phyloP scores from a whole-genome alignment of 345 rosid genomes.

The Citrus glauca region DNA sequence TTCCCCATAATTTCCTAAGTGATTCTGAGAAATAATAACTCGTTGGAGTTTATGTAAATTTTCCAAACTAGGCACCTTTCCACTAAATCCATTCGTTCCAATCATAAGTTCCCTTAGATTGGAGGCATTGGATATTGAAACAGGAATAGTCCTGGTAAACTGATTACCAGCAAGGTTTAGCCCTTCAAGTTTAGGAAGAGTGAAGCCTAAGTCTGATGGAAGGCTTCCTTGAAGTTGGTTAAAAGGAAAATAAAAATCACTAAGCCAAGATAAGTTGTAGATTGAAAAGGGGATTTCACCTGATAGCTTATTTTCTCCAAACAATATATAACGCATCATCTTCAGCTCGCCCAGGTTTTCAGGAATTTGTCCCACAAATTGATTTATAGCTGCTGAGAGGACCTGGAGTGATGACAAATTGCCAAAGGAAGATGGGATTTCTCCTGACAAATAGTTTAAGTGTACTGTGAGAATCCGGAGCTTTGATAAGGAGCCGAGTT shows the following conservation, averaged over 20 bases:
- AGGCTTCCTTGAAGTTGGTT: background rate
- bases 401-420: constrained; percentile 16
- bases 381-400: background rate
- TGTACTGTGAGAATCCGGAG: background rate
- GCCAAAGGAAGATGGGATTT: constrained; percentile 5
- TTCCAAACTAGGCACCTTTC: constrained; percentile 3
- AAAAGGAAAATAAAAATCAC: too few species aligned
- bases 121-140: constrained; percentile 12
- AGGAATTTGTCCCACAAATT: background rate
- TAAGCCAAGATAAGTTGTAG: background rate
- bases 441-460: constrained; percentile 1
- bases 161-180: background rate
- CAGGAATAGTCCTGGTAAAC: constrained; percentile 11
- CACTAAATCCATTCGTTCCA: background rate
- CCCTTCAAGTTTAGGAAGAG: constrained; percentile 6
- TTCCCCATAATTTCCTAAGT: background rate
- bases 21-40: background rate
- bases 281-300: constrained; percentile 2
- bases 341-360: background rate
- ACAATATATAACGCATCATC: background rate
- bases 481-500: constrained; percentile 7
- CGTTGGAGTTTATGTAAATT: background rate
- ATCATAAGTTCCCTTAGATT: background rate
- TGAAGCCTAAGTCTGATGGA: background rate
- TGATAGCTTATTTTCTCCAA: background rate